phyloP scores from a whole-genome alignment of 805 yeast genomes.

The Vanderwaltozyma yarrowii region DNA sequence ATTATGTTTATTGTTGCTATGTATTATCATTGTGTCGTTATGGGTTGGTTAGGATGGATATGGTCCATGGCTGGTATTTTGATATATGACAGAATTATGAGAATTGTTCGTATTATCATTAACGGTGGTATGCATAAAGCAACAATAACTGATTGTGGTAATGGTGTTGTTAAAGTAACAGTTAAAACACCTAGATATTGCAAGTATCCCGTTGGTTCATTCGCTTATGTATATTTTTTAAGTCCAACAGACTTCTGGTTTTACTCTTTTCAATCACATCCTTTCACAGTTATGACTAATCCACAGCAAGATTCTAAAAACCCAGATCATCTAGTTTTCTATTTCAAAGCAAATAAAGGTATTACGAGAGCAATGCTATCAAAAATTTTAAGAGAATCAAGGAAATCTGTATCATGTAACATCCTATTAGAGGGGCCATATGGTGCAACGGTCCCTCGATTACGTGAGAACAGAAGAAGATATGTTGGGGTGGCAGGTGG shows the following conservation, averaged over 20 bases:
- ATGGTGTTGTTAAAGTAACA: conserved; percentile 32
- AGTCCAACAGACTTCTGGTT: conserved; percentile 42
- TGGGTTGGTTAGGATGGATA: conserved; percentile 45
- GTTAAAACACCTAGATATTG: conserved; percentile 36
- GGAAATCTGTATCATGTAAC: conserved; percentile 25
- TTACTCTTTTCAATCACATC: conserved; percentile 47
- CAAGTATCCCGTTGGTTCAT: conserved; percentile 45
- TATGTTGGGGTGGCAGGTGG: conserved; percentile 41
- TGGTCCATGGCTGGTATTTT: conserved; percentile 37
- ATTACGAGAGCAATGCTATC: conserved; percentile 37
- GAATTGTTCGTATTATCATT: conserved; percentile 33
- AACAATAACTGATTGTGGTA: conserved; percentile 18
- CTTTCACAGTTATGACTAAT: conserved; percentile 48
- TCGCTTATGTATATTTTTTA: conserved; percentile 47
- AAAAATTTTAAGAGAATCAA: conserved; percentile 24
- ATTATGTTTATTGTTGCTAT: conserved; percentile 41
- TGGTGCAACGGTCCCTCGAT: conserved; percentile 36
- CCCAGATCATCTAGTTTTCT: conserved; percentile 27
- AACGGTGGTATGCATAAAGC: conserved; percentile 22
- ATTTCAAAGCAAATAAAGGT: conserved; percentile 48
- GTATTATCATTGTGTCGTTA: conserved; percentile 46
- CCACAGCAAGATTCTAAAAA: conserved; percentile 27
- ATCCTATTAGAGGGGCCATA: conserved; percentile 55
- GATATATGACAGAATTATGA: conserved; percentile 40
- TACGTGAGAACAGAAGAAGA: conserved; percentile 29